Evolutionary conservation across 495 filamentous ascomycete species (phyloP).

Genomic region (Ramalina intermedia): DNA sequence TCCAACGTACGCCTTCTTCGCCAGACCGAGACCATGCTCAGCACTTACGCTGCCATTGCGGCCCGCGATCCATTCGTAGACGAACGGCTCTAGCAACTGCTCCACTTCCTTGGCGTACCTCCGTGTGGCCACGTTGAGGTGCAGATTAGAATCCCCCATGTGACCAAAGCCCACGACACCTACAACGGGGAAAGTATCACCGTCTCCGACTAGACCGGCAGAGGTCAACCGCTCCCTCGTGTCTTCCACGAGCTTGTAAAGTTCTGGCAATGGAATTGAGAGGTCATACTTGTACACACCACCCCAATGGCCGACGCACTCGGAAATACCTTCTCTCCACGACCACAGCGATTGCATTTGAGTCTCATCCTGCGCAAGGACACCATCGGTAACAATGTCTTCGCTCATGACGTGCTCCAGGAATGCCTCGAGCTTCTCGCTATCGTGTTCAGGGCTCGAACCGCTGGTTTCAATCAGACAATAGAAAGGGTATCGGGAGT

Average conservation of each 20-base stretch:
- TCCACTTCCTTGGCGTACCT: slow-evolving; percentile 81
- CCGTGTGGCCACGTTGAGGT: slow-evolving; percentile 74
- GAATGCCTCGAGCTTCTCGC: slow-evolving; percentile 69
- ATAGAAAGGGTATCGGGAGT: slow-evolving; percentile 80
- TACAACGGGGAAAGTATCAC: slow-evolving; percentile 64
- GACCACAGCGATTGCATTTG: slow-evolving; percentile 76
- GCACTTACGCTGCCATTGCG: slow-evolving; percentile 85
- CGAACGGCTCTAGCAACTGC: slow-evolving; percentile 78
- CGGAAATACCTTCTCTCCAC: slow-evolving; percentile 87
- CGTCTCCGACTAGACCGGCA: slow-evolving; percentile 63
- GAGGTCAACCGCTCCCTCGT: slow-evolving; percentile 52
- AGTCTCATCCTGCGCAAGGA: slow-evolving; percentile 81
- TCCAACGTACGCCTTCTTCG: slow-evolving; percentile 87
- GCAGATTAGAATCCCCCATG: slow-evolving; percentile 92
- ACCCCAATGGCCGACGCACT: slow-evolving; percentile 76
- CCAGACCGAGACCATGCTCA: slow-evolving; percentile 85
- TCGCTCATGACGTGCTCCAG: slow-evolving; percentile 81
- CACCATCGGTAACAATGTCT: slow-evolving; percentile 73
- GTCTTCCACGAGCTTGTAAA: slow-evolving; percentile 83
- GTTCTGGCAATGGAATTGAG: slow-evolving; percentile 75
- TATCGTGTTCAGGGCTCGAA: slow-evolving; percentile 84
- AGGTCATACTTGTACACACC: slow-evolving; percentile 98
- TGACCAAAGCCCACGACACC: slow-evolving; percentile 93
- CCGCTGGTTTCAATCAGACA: slow-evolving; percentile 93
- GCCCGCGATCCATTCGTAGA: slow-evolving; percentile 90